Conservation (phyloP, 352 stramenopile genomes). For the Pythium sukuiense region DNA sequence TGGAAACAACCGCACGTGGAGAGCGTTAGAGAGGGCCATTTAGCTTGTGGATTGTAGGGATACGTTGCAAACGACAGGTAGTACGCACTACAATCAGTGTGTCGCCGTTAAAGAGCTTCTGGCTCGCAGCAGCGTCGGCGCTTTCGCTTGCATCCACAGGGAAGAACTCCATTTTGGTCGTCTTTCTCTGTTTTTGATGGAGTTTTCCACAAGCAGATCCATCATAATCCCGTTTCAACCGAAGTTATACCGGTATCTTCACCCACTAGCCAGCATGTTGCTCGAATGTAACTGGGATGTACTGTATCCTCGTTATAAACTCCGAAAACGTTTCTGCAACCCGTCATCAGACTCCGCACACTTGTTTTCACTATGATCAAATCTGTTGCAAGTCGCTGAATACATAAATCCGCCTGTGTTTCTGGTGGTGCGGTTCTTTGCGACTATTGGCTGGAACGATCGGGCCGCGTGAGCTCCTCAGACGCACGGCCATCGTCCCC, state of each 20-base stretch:
- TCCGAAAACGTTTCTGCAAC: no score
- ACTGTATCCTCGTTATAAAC: no score
- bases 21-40: slow-evolving; percentile 11
- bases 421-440: slow-evolving; percentile 46
- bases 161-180: slow-evolving; percentile 50
- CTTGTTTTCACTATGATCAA: background rate
- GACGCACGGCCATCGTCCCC: slow-evolving; percentile 23
- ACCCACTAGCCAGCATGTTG: no score
- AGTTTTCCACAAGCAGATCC: background rate
- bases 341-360: no score
- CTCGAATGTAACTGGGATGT: no score
- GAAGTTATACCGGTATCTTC: background rate
- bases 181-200: background rate
- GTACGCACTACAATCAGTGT: slow-evolving; percentile 56
- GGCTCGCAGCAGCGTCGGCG: slow-evolving; percentile 31
- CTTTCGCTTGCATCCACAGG: slow-evolving; percentile 18
- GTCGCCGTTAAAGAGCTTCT: slow-evolving; percentile 48
- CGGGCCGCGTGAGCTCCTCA: slow-evolving; percentile 31
- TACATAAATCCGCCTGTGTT: background rate
- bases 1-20: background rate
- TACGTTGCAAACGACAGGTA: background rate
- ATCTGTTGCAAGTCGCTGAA: background rate
- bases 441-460: slow-evolving; percentile 38
- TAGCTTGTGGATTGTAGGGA: background rate
- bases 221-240: background rate